Conservation (phyloP, 225 moss, liverwort and hornwort genomes). For the Bryum argenteum region DNA sequence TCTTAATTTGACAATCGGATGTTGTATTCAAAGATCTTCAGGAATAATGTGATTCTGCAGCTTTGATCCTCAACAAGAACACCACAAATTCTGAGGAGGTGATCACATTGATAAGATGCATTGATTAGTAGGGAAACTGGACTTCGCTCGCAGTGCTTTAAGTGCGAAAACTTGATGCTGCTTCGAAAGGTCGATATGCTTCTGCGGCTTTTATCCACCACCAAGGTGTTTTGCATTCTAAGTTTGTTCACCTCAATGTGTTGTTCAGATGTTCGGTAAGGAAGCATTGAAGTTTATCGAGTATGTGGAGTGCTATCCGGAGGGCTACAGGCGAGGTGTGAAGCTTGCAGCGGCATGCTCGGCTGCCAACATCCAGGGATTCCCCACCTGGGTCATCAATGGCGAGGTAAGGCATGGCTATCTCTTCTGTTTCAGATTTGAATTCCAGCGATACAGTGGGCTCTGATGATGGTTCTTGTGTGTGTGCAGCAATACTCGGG, state of each 20-base stretch:
- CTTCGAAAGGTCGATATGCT: too few relatives aligned
- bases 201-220: too few relatives aligned
- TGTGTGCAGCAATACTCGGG: conserved; percentile 68
- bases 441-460: background rate
- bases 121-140: too few relatives aligned
- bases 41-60: too few relatives aligned
- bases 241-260: background rate
- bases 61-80: too few relatives aligned
- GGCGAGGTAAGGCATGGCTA: conserved; percentile 47
- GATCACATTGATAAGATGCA: too few relatives aligned
- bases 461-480: background rate
- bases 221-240: too few relatives aligned
- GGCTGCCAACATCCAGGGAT: conserved; percentile 77
- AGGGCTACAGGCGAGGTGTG: conserved; percentile 80
- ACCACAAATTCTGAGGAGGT: too few relatives aligned
- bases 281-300: conserved; percentile 84
- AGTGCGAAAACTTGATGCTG: too few relatives aligned
- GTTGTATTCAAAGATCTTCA: too few relatives aligned
- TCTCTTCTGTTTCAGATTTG: background rate
- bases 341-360: conserved; percentile 72
- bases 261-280: conserved; percentile 80
- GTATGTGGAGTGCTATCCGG: conserved; percentile 92
- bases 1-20: too few relatives aligned
- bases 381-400: conserved; percentile 91
- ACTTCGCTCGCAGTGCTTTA: too few relatives aligned